A percentile compares a stretch with the other conserved stretches of the same genome.
These are phyloP conservation scores for Emericellopsis atlantica DNA, from an alignment of 2,329 filamentous ascomycete species.

Conservation along the genomic window DNA sequence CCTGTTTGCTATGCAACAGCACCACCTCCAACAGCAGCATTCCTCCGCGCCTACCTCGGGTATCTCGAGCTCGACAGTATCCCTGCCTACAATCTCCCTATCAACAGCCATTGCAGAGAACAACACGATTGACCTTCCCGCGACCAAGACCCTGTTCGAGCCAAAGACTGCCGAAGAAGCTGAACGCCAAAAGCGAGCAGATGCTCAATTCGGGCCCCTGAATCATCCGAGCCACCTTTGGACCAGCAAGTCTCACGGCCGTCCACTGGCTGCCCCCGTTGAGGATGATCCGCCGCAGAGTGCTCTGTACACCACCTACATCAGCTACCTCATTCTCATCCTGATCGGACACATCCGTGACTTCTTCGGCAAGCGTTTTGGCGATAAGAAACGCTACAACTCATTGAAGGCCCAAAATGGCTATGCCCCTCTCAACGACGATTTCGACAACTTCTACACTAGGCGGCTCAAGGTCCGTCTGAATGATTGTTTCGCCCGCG, in stretches of 20 bases:
- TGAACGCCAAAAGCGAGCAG: conserved; percentile 59
- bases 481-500: conserved; percentile 91
- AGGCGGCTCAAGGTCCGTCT: conserved; percentile 85
- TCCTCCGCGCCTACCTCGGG: conserved; percentile 35
- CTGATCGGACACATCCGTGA: conserved; percentile 91
- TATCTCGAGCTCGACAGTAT: conserved; percentile 60
- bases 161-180: conserved; percentile 78
- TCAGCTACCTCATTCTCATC: conserved; percentile 94
- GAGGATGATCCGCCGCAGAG: conserved; percentile 96
- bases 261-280: conserved; percentile 67
- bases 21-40: conserved; percentile 13
- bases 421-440: conserved; percentile 89
- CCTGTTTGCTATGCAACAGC: conserved; percentile 54
- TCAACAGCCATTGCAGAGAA: conserved; percentile 73
- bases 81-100: conserved; percentile 81
- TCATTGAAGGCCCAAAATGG: conserved; percentile 75
- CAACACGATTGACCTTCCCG: conserved; percentile 57
- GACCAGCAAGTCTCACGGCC: conserved; percentile 75
- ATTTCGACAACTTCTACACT: conserved; percentile 98
- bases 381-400: conserved; percentile 67
- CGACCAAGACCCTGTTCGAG: conserved; percentile 68
- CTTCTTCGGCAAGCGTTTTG: conserved; percentile 95
- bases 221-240: conserved; percentile 73
- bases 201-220: conserved; percentile 86
- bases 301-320: conserved; percentile 93